A percentile compares a stretch with the other conserved stretches of the same genome.
Evolutionary conservation across 108 stramenopile species (phyloP).

Genomic region (Seminavis robusta): DNA sequence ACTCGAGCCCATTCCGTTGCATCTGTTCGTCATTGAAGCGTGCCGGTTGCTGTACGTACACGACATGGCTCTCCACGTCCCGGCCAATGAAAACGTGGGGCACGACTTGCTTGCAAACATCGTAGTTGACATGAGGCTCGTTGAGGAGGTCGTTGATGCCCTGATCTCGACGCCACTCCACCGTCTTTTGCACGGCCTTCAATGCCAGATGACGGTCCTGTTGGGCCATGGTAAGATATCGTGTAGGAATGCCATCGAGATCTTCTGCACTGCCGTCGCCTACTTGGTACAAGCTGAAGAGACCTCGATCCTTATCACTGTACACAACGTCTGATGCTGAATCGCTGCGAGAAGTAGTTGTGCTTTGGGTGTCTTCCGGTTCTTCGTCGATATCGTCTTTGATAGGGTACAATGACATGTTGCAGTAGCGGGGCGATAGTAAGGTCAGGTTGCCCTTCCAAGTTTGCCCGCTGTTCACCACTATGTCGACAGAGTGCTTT

Average conservation of each 20-base stretch:
- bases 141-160: conserved; percentile 43
- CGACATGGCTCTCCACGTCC: conserved; percentile 40
- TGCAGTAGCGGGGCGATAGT: no score
- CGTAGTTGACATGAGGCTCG: conserved; percentile 55
- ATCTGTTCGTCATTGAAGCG: conserved; percentile 43
- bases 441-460: no score
- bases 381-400: no score
- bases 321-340: no score
- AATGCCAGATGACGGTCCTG: conserved; percentile 50
- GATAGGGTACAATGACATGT: no score
- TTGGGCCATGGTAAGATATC: conserved; percentile 62
- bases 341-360: no score
- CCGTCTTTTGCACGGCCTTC: conserved; percentile 33
- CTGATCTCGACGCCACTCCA: conserved; percentile 48
- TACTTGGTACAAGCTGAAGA: conserved; percentile 17
- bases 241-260: conserved; percentile 66
- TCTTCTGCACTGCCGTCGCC: conserved; percentile 58
- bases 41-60: conserved; percentile 58
- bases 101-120: conserved; percentile 52
- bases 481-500: no score
- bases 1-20: conserved; percentile 33
- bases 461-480: no score
- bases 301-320: background rate
- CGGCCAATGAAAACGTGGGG: conserved; percentile 64
- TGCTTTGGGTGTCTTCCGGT: no score